These are phyloP conservation scores for Arthrobotrys sinensis DNA, from an alignment of 2,329 filamentous ascomycete species.

Conservation along the genomic window DNA sequence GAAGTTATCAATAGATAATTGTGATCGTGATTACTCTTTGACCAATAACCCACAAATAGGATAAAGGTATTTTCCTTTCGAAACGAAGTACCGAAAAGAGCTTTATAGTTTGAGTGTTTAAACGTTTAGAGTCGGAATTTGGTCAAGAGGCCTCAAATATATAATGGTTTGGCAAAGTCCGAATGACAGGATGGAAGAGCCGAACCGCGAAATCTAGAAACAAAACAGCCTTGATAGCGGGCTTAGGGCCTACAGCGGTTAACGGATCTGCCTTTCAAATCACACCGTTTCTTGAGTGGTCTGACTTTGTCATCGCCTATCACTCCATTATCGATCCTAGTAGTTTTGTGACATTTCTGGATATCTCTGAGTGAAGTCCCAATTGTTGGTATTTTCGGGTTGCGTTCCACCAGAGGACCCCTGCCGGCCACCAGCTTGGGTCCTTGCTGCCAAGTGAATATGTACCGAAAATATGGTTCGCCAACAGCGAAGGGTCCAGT, in stretches of 20 bases:
- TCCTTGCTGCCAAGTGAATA: constrained; percentile 1
- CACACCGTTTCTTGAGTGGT: background rate
- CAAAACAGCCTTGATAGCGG: background rate
- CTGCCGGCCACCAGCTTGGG: background rate
- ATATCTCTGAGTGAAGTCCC: background rate
- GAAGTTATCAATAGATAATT: background rate
- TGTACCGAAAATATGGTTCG: constrained; percentile 2
- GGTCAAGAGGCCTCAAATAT: background rate
- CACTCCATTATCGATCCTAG: background rate
- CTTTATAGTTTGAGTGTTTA: background rate
- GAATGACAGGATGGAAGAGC: background rate
- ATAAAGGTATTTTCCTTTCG: background rate
- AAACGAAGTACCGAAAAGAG: background rate
- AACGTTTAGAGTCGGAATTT: too few species aligned
- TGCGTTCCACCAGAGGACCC: constrained; percentile 1
- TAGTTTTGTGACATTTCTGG: background rate
- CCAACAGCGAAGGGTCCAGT: background rate
- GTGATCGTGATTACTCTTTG: background rate
- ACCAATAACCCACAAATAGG: background rate
- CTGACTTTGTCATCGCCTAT: background rate
- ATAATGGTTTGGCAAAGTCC: background rate
- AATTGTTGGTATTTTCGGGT: constrained; percentile 29
- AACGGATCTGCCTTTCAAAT: background rate
- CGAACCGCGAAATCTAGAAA: background rate
- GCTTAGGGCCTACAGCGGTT: background rate